Conservation (phyloP, 805 yeast species). For the Scheffersomyces coipomensis region DNA sequence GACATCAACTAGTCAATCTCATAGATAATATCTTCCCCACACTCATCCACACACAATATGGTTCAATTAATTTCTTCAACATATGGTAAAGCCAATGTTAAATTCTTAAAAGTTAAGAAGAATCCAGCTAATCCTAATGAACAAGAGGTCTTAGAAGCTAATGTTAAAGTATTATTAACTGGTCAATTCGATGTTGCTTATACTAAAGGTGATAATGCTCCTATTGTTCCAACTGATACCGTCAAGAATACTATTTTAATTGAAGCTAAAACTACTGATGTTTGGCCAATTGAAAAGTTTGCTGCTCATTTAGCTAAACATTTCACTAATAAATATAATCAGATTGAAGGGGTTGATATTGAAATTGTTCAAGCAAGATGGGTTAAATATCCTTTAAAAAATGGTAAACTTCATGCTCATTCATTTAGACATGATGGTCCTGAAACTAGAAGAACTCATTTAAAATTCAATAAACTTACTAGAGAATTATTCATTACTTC, state of each 20-base stretch:
- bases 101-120: constrained; percentile 83
- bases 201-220: constrained; percentile 83
- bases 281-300: constrained; percentile 88
- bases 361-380: constrained; percentile 72
- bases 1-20: no score
- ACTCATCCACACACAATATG: no score
- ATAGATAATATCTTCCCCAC: no score
- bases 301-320: constrained; percentile 84
- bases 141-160: constrained; percentile 85
- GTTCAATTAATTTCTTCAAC: constrained; percentile 45
- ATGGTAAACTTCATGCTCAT: constrained; percentile 78
- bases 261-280: constrained; percentile 78
- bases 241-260: constrained; percentile 85
- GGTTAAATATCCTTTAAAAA: constrained; percentile 64
- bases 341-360: constrained; percentile 70
- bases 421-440: constrained; percentile 84
- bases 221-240: constrained; percentile 93
- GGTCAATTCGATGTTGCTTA: constrained; percentile 81
- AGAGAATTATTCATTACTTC: constrained; percentile 58
- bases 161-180: constrained; percentile 69
- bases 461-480: constrained; percentile 51
- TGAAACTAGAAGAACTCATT: constrained; percentile 64
- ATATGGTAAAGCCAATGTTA: constrained; percentile 92
- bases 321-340: constrained; percentile 73
- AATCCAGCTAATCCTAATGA: constrained; percentile 67